Conservation (phyloP, 2,329 filamentous ascomycete genomes). For the Ophiostoma australiae region DNA sequence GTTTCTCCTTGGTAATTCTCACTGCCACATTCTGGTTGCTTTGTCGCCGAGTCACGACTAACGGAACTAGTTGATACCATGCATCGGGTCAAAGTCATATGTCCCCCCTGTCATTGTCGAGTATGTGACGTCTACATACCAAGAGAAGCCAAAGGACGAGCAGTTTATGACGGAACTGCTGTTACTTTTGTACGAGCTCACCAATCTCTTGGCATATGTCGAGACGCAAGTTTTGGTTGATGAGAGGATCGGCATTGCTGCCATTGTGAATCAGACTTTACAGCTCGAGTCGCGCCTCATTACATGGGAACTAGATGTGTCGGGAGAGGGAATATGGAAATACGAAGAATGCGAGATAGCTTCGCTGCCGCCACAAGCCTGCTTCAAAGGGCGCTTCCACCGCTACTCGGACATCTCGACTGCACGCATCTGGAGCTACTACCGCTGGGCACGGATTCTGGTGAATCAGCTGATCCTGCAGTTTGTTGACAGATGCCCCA, state of each 20-base stretch:
- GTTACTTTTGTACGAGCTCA: slow-evolving; percentile 38
- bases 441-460: slow-evolving; percentile 54
- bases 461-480: slow-evolving; percentile 47
- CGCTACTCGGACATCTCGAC: slow-evolving; percentile 51
- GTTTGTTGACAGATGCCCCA: slow-evolving; percentile 37
- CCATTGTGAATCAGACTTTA: slow-evolving; percentile 39
- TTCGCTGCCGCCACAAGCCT: slow-evolving; percentile 37
- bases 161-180: slow-evolving; percentile 41
- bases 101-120: slow-evolving; percentile 43
- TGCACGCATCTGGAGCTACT: slow-evolving; percentile 55
- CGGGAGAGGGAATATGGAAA: slow-evolving; percentile 37
- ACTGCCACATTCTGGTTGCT: background rate
- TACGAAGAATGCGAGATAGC: slow-evolving; percentile 35
- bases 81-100: slow-evolving; percentile 22
- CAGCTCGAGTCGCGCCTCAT: slow-evolving; percentile 40
- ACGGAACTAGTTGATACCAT: background rate
- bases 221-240: slow-evolving; percentile 38
- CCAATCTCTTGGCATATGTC: slow-evolving; percentile 39
- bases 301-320: slow-evolving; percentile 35
- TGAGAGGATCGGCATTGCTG: slow-evolving; percentile 34
- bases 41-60: background rate
- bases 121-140: slow-evolving; percentile 37
- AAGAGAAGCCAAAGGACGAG: slow-evolving; percentile 36
- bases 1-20: slow-evolving; percentile 49
- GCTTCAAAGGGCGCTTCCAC: slow-evolving; percentile 52